Evolutionary conservation across 179 eudicot genomes (phyloP), one percentile per base, ranked within the genome.

Genomic region (Nepenthes alata): DNA sequence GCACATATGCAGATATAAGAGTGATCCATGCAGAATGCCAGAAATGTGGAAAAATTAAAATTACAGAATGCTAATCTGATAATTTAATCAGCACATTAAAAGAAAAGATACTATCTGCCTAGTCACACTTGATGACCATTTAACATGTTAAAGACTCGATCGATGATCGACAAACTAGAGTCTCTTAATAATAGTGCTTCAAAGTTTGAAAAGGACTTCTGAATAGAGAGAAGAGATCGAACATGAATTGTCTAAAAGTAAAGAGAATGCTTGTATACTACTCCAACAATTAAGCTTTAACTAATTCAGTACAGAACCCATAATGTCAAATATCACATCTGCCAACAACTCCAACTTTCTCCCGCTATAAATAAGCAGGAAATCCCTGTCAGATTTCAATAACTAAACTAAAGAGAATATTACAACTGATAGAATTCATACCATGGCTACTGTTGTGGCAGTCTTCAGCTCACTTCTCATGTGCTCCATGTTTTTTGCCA

Each of bases 361-460:
- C 58, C 45, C 70, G 59, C 69, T 53, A 71, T 74, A 78, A 68
- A 68, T 71, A 74, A 34, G 45, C 65, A 6, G 15, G 45, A 38
- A 25, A 5, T 35, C 16, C 55, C 4, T 61, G 25, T 25, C 25
- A 25, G 66, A 0, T 47, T 52, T 53, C 72, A 61, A 55, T 45
- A 70, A 57, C 62, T 11, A 61, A 63, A 39, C 54, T 49, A 34
- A 48, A 60, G 56, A 62, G 25, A 61, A 61, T 13, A 11, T 12
- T 50, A 12, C 6, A 57, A 11, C 35, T 51, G 58, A 48, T 8
- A 59, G 15, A 36, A 38, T 35, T 34, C 35, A 5, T n/a, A 41
- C 71, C 64, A 85, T 82, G 90, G 78, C 70, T 57, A 11, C 56
- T 11, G 36, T 15, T 15, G 60, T 60, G 16, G 66, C 71, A 60